Base-by-base conservation (phyloP, 768 basidiomycete species). In the Agaricus sinodeliciosus region DNA sequence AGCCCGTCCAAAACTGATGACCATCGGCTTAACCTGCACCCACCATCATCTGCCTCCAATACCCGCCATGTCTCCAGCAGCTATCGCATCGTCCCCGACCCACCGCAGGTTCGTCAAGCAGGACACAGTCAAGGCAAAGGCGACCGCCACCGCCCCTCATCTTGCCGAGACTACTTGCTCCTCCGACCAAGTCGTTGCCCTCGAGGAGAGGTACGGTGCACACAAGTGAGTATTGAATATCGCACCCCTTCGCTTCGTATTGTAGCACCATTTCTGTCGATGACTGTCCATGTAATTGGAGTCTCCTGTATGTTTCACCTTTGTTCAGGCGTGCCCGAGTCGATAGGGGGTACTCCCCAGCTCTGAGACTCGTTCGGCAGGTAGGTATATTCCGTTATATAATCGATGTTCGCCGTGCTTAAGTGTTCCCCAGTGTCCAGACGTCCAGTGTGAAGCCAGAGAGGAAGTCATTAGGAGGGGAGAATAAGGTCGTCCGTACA, bases 141-240 rank as follows among this genome's bases (percentile, higher is more conserved):
- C 57, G 8, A 42, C 49, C 9, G 48, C 54, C 3, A 50, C 45
- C 2, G 52, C 52, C 15, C 22, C 52, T 9, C 49, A 50, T n/a
- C 49, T 27, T 16, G 8, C 52, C 15, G 52, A 54, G 35, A 44
- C 16, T 4, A 22, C 40, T 12, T 48, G 35, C 41, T 47, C 52
- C 28, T 54, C 52, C 15, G 47, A 18, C 52, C 45, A 87, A 37
- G 77, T 93, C 42, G 89, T 97, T 58, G 72, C 74, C 42, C 75
- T 93, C 59, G 94, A 97, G 67, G 80, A 91, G 59, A 77, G 87
- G 63, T 77, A 85, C 61, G 84, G 85, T 27, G 91, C 91, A 49
- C 91, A 94, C 77, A 94, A 94, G 92, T 93, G 68, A 78, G 87
- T 78, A 19, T 41, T 43, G 68, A 78, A 86, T 78, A 19, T 41